These are phyloP conservation scores for Ilex asprella DNA, from an alignment of 257 asterid genomes.

Conservation along the genomic window DNA sequence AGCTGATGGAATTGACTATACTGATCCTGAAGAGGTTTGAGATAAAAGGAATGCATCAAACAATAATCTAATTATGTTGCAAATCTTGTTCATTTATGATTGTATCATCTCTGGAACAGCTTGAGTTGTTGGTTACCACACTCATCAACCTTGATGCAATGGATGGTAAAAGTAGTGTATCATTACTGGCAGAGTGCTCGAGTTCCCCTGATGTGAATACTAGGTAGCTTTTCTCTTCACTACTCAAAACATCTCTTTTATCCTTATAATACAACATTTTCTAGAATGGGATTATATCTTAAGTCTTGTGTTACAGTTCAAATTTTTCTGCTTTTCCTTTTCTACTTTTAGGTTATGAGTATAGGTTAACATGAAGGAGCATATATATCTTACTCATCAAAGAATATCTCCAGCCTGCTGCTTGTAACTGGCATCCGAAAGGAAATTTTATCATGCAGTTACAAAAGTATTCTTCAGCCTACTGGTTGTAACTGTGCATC, in stretches of 20 bases:
- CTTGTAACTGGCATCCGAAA: not conserved
- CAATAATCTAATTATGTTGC: not conserved
- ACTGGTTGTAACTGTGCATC: no score
- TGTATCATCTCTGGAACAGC: conserved; percentile 41
- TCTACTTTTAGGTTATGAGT: no score
- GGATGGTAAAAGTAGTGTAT: conserved; percentile 91
- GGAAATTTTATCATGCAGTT: not conserved
- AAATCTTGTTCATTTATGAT: conserved; percentile 6
- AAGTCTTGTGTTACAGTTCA: no score
- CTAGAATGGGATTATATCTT: not conserved
- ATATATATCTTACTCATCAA: not conserved
- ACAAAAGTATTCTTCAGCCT: no score
- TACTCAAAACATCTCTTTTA: not conserved
- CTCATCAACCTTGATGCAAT: conserved; percentile 94
- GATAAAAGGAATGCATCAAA: conserved; percentile 3
- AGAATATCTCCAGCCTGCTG: not conserved
- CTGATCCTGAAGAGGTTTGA: conserved; percentile 92
- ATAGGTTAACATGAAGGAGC: not conserved
- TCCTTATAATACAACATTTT: not conserved
- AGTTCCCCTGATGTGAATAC: conserved; percentile 89
- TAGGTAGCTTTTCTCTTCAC: conserved; percentile 38
- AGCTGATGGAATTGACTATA: conserved; percentile 90
- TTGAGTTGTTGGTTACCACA: conserved; percentile 77
- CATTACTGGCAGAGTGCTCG: conserved; percentile 81
- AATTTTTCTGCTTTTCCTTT: no score